Conservation (phyloP, 176 grass and related monocot genomes). For the Carex cristatella region DNA sequence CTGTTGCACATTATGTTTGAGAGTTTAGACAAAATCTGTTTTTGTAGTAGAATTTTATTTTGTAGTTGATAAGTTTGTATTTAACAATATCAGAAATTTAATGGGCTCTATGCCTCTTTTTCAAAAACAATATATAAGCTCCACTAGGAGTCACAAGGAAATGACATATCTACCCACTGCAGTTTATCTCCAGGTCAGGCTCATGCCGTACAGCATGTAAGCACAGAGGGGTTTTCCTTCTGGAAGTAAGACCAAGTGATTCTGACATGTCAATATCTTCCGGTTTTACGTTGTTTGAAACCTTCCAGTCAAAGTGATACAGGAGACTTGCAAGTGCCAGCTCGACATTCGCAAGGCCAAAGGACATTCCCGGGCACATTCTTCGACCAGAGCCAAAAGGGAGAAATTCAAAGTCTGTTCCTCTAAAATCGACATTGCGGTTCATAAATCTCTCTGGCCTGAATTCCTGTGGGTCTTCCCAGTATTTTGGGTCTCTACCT, state of each 20-base stretch:
- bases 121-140: too few species aligned
- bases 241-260: not conserved
- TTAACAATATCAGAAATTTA: too few species aligned
- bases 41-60: too few species aligned
- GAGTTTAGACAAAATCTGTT: too few species aligned
- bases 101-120: too few species aligned
- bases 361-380: slow-evolving; percentile 18
- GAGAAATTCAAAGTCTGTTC: slow-evolving; percentile 20
- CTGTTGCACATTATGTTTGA: too few species aligned
- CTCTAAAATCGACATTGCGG: slow-evolving; percentile 15
- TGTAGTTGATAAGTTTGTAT: too few species aligned
- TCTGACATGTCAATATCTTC: slow-evolving; percentile 22
- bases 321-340: slow-evolving; percentile 17
- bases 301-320: slow-evolving; percentile 31
- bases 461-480: slow-evolving; percentile 20
- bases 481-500: slow-evolving; percentile 23
- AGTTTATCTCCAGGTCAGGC: too few species aligned
- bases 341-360: slow-evolving; percentile 13
- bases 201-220: not conserved
- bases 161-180: too few species aligned
- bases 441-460: slow-evolving; percentile 26
- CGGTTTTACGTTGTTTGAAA: not conserved
- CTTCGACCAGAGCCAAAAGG: slow-evolving; percentile 35
- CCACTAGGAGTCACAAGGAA: too few species aligned
- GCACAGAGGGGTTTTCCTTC: not conserved